Conservation (phyloP, 2,329 filamentous ascomycete genomes). For the Exophiala xenobiotica region DNA sequence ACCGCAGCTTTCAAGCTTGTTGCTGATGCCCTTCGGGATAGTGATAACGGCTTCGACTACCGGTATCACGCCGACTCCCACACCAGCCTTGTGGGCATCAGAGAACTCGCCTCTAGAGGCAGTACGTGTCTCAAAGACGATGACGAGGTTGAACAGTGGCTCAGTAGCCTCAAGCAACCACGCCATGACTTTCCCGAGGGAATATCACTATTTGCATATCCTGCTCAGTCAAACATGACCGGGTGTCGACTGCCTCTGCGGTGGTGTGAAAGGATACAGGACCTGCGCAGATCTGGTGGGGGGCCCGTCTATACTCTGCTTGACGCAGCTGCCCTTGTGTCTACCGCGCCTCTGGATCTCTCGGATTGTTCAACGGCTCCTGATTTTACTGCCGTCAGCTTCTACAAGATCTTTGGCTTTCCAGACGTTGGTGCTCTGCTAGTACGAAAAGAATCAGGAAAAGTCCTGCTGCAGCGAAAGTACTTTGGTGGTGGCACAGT, state of each 20-base stretch:
- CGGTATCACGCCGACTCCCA: slow-evolving; percentile 81
- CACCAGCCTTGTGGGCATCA: slow-evolving; percentile 79
- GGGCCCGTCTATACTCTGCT: slow-evolving; percentile 64
- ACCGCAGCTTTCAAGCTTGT: slow-evolving; percentile 89
- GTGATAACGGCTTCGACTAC: slow-evolving; percentile 72
- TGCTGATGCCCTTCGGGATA: slow-evolving; percentile 70
- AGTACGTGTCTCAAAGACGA: slow-evolving; percentile 63
- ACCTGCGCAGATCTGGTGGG: slow-evolving; percentile 27
- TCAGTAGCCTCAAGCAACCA: slow-evolving; percentile 42
- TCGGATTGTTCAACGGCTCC: slow-evolving; percentile 61
- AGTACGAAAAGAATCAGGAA: slow-evolving; percentile 68
- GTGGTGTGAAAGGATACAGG: slow-evolving; percentile 61
- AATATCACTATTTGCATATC: slow-evolving; percentile 69
- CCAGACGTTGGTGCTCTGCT: slow-evolving; percentile 85
- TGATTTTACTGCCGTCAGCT: slow-evolving; percentile 83
- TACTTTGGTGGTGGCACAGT: slow-evolving; percentile 97
- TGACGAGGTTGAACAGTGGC: slow-evolving; percentile 63
- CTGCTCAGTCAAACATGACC: slow-evolving; percentile 91
- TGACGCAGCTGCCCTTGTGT: slow-evolving; percentile 78
- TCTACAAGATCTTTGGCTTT: slow-evolving; percentile 98
- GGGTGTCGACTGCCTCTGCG: slow-evolving; percentile 70
- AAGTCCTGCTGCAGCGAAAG: slow-evolving; percentile 63
- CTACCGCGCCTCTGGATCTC: slow-evolving; percentile 75
- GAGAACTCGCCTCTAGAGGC: slow-evolving; percentile 67
- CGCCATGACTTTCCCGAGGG: slow-evolving; percentile 1